These are phyloP conservation scores for Kwoniella dendrophila DNA, from an alignment of 768 basidiomycete species.

Conservation along the genomic window DNA sequence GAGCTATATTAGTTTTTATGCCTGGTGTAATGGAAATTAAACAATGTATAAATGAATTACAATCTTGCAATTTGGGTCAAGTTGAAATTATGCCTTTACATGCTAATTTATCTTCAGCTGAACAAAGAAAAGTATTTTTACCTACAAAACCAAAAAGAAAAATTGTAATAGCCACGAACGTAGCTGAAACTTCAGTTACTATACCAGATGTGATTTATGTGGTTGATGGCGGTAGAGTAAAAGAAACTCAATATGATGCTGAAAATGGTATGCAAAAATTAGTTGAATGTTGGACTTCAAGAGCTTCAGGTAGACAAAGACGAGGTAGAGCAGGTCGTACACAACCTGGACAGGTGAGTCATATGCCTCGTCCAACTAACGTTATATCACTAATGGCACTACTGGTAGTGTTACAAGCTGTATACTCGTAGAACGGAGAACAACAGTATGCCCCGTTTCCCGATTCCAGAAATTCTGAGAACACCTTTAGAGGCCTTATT, in stretches of 20 bases:
- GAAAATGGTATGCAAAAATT: constrained; percentile 73
- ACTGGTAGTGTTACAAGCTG: constrained; percentile 79
- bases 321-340: constrained; percentile 89
- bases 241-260: constrained; percentile 74
- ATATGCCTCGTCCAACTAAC: neutral
- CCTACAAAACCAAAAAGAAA: constrained; percentile 67
- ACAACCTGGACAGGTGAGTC: constrained; percentile 55
- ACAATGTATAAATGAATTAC: constrained; percentile 69
- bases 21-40: constrained; percentile 88
- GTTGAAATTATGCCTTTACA: constrained; percentile 70
- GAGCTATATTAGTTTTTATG: constrained; percentile 82
- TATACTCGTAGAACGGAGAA: constrained; percentile 74
- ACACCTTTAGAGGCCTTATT: constrained; percentile 82
- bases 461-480: constrained; percentile 83
- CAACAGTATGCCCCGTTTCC: constrained; percentile 67
- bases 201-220: constrained; percentile 87
- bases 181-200: constrained; percentile 80
- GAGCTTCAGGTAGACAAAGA: constrained; percentile 77
- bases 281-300: constrained; percentile 69
- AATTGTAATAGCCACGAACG: constrained; percentile 85
- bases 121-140: constrained; percentile 77
- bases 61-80: constrained; percentile 34
- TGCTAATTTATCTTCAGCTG: constrained; percentile 80
- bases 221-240: constrained; percentile 80
- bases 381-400: neutral